Evolutionary conservation across 257 asterid species (phyloP).

Genomic region (Ajuga chamaepitys): DNA sequence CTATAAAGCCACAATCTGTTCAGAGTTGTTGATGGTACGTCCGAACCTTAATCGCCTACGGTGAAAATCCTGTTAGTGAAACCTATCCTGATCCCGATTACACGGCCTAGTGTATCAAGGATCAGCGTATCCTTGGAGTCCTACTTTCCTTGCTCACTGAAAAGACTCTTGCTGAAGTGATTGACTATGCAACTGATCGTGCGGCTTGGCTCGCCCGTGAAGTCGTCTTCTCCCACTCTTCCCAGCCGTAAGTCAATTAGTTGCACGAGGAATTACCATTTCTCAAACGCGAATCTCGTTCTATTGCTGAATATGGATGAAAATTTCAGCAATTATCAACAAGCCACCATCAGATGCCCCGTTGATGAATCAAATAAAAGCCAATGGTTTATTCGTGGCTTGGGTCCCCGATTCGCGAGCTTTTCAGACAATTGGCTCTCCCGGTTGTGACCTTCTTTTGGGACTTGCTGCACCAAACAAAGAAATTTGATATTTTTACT

Average conservation of each 20-base stretch:
- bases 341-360: background rate
- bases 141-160: background rate
- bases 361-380: background rate
- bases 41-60: too few species aligned
- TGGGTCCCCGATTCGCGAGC: background rate
- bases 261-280: background rate
- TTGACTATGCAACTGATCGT: background rate
- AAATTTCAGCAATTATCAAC: background rate
- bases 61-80: too few species aligned
- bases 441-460: background rate
- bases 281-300: background rate
- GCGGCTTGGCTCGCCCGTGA: background rate
- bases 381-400: background rate
- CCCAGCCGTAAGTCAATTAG: background rate
- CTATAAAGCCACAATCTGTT: too few species aligned
- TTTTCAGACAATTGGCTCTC: background rate
- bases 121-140: background rate
- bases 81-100: too few species aligned
- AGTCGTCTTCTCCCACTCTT: background rate
- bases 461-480: background rate
- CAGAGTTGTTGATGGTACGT: too few species aligned
- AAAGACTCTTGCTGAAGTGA: background rate
- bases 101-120: background rate
- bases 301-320: background rate
- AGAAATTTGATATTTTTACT: background rate